Base-by-base conservation (phyloP, 2,329 filamentous ascomycete genomes). In the Trichoderma sp. region DNA sequence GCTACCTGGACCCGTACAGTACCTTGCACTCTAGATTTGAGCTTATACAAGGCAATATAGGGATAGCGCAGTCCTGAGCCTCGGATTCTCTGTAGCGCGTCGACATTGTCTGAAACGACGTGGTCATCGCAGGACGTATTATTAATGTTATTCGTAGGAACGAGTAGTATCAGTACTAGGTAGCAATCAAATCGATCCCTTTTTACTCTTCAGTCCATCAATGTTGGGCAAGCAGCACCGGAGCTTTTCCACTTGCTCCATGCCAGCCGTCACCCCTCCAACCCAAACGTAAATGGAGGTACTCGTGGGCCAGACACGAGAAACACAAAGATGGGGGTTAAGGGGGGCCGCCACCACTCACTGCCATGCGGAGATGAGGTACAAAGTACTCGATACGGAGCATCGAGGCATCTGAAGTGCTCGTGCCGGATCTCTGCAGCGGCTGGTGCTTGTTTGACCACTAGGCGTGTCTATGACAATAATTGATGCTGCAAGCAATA, bases 261-360 rank as follows among this genome's bases (percentile, higher is more conserved):
- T 58, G 29, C 63, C 64, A 66, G 55, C 40, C 33, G 40, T 67
- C 58, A 14, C 64, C 64, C 64, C 55, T 59, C 64, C 64, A 52
- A 67, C 55, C 43, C 21, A 21, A 47, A 33, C 31, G 33, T 35
- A 13, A 35, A 35, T 35, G 33, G 10, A 35, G 11, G n/a, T 49
- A 24, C 47, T 49, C 47, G 47, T 49, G 29, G 19, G 27, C 47
- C 53, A 56, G 29, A 56, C 53, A 33, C 53, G 53, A 56, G 61
- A 56, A 56, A 64, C 49, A 3, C 16, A 53, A 43, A 16, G 49
- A 59, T 31, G 64, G 52, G 40, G 31, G 64, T 29, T 27, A 65
- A 24, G 13, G n/a, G 21, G 31, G 21, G 35, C 19, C 40, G 40
- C 16, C 16, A 43, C 37, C 33, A 35, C 31, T 37, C 21, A 19